Evolutionary conservation across 176 grass and related monocot genomes (phyloP), one percentile per base, ranked within the genome.

Genomic region (Echinochloa phyllopogon): DNA sequence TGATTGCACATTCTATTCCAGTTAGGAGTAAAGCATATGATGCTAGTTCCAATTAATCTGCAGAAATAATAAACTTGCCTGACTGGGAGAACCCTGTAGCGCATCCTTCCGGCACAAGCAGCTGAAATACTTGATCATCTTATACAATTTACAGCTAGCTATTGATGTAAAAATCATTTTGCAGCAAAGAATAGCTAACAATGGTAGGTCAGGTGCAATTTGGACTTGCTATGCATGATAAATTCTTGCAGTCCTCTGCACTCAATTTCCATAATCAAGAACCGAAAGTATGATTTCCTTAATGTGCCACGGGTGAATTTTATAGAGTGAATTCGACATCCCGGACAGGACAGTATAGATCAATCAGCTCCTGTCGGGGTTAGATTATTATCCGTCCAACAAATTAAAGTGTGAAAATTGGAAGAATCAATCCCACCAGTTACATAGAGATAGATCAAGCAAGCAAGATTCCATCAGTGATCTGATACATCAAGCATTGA

Each of bases 1-100:
- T 56, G 51, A 41, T 61, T 62, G 51, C 7, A 3, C n/a, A 79
- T 64, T 53, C 11, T 86, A 56, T 74, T 79, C 56, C n/a, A 72
- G 68, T 55, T 73, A 62, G 67, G 48, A 56, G 76, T 4, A 65
- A 86, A 80, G 44, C 8, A 25, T 25, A 52, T 36, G 58, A 36
- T 65, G 36, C 21, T 43, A n/a, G 33, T 52, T 64, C 12, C 57
- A 38, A 50, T 51, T 69, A 23, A 74, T 40, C 6, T 14, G n/a
- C 11, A 55, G 16, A 55, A 66, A 39, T 67, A 29, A 12, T 20
- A 21, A n/a, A 4, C 8, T 55, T 53, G 13, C 62, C 10, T 52
- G 14, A 55, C 8, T 52, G 44, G 57, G 16, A 36, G 3, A 74
- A 0, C 10, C 40, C 41, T 44, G n/a, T n/a, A 56, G 37, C 76